Base-by-base conservation (phyloP, 768 basidiomycete genomes). In the Tephrocybe sp. region DNA sequence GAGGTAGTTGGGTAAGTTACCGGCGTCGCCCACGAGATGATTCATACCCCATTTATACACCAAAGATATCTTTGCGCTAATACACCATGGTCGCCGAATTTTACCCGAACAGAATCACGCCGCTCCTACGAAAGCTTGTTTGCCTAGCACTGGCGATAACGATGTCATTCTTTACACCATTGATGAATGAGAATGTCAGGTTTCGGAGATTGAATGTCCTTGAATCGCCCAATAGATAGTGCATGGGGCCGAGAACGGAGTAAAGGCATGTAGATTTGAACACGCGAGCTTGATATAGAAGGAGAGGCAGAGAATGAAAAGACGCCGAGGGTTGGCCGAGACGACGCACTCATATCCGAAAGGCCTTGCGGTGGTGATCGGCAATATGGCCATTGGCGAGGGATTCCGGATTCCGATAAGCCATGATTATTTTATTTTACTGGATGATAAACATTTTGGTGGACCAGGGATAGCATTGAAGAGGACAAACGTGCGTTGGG, bases 401-500 rank as follows among this genome's bases (percentile, higher is more conserved):
- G 6, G 23, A n/a, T 20, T 49, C 44, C 46, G 49, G 31, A 38
- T 26, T 26, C 26, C 26, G 17, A 38, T 32, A 30, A 39, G 41
- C 45, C 46, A 52, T 12, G 17, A 20, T 33, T 34, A 41, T 20
- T 22, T 26, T 23, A 36, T 51, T 19, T 36, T 42, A 32, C 38
- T 19, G 45, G 20, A n/a, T 49, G 39, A 48, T 42, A 46, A 53
- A 50, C 48, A 36, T 57, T 44, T 26, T 44, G 19, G 0, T 5
- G 26, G 17, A 22, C 39, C 31, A 40, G 39, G 36, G 13, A 40
- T 20, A 5, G 13, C 17, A 13, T 16, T 31, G 13, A 45, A 36
- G 31, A 49, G 42, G n/a, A 22, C 53, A 51, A 60, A 60, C 59
- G 59, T 60, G 59, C 56, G 59, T 52, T 42, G 42, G 8, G 42